phyloP scores from a whole-genome alignment of 169 alveolate species.

The Eimeria sp. region DNA sequence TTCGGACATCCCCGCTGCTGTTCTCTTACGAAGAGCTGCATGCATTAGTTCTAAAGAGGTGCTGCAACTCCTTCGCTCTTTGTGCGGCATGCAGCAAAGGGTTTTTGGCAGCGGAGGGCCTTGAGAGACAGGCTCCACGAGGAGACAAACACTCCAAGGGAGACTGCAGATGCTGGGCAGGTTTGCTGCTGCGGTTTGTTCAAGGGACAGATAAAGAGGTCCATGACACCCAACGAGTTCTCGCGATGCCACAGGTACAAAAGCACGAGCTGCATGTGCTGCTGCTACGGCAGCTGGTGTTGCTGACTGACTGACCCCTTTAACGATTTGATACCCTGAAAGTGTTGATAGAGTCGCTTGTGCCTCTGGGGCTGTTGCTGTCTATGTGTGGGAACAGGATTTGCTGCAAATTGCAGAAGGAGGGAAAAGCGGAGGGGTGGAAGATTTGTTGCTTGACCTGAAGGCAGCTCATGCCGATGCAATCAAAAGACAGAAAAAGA shows the following conservation, averaged over 20 bases:
- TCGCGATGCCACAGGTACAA: constrained; percentile 39
- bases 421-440: neutral
- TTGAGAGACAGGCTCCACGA: neutral
- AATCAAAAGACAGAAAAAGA: neutral
- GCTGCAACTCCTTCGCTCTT: neutral
- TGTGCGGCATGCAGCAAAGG: neutral
- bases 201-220: constrained; percentile 44
- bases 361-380: no score
- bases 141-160: neutral
- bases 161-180: constrained; percentile 6
- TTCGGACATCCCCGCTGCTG: constrained; percentile 12
- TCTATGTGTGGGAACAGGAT: no score
- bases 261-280: neutral
- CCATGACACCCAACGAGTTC: constrained; percentile 9
- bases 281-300: neutral
- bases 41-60: neutral
- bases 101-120: neutral
- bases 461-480: constrained; percentile 16
- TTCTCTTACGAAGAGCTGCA: constrained; percentile 23
- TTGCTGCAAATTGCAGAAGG: no score
- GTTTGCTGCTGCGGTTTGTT: neutral
- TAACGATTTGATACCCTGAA: no score
- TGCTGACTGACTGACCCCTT: no score
- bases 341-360: no score
- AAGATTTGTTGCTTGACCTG: constrained; percentile 10